Evolutionary conservation across 345 rosid species (phyloP).

Genomic region (Lepidium sativum): DNA sequence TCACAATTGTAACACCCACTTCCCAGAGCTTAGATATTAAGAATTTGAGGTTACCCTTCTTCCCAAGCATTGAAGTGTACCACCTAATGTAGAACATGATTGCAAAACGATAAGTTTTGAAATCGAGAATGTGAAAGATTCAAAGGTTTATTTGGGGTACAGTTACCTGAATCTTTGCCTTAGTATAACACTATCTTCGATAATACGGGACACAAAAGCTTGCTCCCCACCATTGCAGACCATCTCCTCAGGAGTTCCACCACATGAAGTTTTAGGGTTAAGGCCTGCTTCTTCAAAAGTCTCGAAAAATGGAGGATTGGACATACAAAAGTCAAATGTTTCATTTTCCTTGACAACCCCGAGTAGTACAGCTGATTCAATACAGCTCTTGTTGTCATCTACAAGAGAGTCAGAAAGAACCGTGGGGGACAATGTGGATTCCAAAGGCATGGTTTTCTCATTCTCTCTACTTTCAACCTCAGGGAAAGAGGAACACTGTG

Average conservation of each 20-base stretch:
- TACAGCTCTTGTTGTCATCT: conserved; percentile 25
- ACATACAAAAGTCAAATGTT: conserved; percentile 91
- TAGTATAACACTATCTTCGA: conserved; percentile 64
- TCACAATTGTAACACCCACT: conserved; percentile 62
- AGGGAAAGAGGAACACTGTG: conserved; percentile 2
- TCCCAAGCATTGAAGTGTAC: conserved; percentile 93
- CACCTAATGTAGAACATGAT: conserved; percentile 37
- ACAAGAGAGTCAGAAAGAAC: conserved; percentile 15
- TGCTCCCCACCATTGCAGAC: conserved; percentile 84
- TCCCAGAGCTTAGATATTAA: conserved; percentile 64
- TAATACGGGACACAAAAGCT: conserved; percentile 64
- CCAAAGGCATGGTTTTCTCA: conserved; percentile 7
- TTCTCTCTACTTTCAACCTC: conserved; percentile 8
- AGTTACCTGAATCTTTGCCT: conserved; percentile 55
- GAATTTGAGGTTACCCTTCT: conserved; percentile 68
- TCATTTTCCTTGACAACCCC: conserved; percentile 64
- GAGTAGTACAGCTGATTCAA: conserved; percentile 46
- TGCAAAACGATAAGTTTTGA: background rate
- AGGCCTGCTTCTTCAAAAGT: conserved; percentile 72
- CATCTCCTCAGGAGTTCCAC: conserved; percentile 87
- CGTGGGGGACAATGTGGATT: background rate
- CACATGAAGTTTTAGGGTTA: conserved; percentile 88
- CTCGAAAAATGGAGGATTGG: conserved; percentile 94
- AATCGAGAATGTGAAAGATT: background rate
- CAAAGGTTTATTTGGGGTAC: background rate